Conservation (phyloP, 805 yeast genomes). For the Myxozyma mucilagina region DNA sequence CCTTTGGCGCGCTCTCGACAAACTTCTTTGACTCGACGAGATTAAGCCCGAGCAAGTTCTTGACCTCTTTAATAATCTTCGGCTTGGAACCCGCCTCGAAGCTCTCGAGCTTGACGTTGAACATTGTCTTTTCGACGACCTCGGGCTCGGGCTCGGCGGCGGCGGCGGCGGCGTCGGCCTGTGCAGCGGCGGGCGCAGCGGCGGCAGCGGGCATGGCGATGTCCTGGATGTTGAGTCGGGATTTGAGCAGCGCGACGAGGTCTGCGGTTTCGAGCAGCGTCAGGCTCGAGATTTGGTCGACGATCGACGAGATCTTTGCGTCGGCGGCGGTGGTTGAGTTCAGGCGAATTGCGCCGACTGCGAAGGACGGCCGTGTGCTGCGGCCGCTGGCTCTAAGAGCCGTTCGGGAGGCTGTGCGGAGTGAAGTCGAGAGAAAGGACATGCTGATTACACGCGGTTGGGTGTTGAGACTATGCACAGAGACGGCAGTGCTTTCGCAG, state of each 20-base stretch:
- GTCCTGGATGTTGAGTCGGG: constrained; percentile 88
- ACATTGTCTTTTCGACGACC: constrained; percentile 84
- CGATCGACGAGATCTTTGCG: constrained; percentile 85
- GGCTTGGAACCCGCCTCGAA: constrained; percentile 96
- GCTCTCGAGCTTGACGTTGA: constrained; percentile 85
- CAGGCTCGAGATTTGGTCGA: constrained; percentile 84
- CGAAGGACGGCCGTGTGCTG: too few relatives aligned
- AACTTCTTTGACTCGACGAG: constrained; percentile 96
- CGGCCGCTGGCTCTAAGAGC: too few relatives aligned
- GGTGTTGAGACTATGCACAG: too few relatives aligned
- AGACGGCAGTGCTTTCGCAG: too few relatives aligned
- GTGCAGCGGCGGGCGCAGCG: constrained; percentile 62
- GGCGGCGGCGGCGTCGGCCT: constrained; percentile 66
- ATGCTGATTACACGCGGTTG: too few relatives aligned
- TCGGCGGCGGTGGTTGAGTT: constrained; percentile 52
- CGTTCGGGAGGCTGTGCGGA: too few relatives aligned
- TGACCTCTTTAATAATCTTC: constrained; percentile 96
- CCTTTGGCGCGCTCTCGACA: constrained; percentile 96
- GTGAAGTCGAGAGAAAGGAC: too few relatives aligned
- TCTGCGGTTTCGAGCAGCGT: constrained; percentile 93
- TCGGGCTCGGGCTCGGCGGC: constrained; percentile 74
- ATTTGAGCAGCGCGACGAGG: constrained; percentile 60
- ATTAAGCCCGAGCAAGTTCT: constrained; percentile 83
- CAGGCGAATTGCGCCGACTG: constrained; percentile 37
- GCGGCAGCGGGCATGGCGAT: constrained; percentile 68